Evolutionary conservation across 805 yeast species (phyloP), one percentile per base, ranked within the genome.

Genomic region (Lipomyces starkeyi): DNA sequence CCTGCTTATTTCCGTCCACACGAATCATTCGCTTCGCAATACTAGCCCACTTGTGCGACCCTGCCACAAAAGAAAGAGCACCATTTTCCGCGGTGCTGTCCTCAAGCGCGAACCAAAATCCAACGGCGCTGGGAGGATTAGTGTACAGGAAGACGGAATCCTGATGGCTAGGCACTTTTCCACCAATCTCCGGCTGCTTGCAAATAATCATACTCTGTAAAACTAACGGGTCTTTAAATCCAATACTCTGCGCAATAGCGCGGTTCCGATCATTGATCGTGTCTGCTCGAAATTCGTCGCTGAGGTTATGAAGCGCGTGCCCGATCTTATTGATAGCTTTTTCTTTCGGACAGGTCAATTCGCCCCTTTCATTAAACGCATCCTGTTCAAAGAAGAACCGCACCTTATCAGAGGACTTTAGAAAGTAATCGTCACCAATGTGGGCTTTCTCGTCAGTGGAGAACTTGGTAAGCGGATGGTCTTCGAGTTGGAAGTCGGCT

Each of bases 81-180:
- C 96, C 95, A 76, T 90, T 90, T 4, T 78, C 79, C 1, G 76
- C 66, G 0, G 88, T 87, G 76, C 95, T 90, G 73, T 89, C 90
- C 73, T 91, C 92, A 70, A 90, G 78, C 0, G 95, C 93, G 74
- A 87, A 86, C 96, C 96, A 90, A 75, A 88, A 91, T 1, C 96
- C 96, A 53, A 90, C 76, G 0, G 93, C 91, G 1, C 86, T 79
- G 62, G 84, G 87, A 7, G 96, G 96, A 20, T 86, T 80, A 0
- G 95, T 90, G 77, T 82, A 90, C 32, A 91, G 80, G 72, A 91
- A 91, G 2, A 87, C 86, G 1, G 87, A 92, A 76, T 91, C 96
- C 63, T 88, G 90, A 74, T 91, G 96, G 1, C 90, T 80, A 2
- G 94, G 94, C 0, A 91, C 96, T 52, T 86, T 88, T 2, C 88